Evolutionary conservation across 495 filamentous ascomycete species (phyloP).

Genomic region (Delitschia confertaspora): DNA sequence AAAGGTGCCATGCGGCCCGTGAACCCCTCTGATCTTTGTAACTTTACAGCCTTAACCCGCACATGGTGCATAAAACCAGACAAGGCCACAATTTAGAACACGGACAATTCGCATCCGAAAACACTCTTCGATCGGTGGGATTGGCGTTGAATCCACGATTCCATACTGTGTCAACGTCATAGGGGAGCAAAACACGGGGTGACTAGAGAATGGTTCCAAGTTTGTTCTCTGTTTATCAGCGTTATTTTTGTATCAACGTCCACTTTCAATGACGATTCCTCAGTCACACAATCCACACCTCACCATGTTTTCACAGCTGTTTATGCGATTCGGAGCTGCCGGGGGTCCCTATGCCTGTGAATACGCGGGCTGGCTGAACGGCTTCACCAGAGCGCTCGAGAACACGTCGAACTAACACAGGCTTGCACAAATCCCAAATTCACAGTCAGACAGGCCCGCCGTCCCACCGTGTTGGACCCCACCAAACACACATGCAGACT

Average conservation of each 20-base stretch:
- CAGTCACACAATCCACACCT: not conserved
- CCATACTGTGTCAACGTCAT: conserved; percentile 11
- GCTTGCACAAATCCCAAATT: conserved; percentile 18
- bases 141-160: conserved; percentile 1
- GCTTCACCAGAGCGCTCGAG: conserved; percentile 14
- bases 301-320: not conserved
- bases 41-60: conserved; percentile 17
- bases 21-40: conserved; percentile 12
- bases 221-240: no score
- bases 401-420: conserved; percentile 9
- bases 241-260: not conserved
- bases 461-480: conserved; percentile 16
- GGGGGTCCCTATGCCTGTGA: conserved; percentile 12
- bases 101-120: no score
- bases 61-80: conserved; percentile 21
- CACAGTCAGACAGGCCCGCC: no score
- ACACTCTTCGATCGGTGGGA: conserved; percentile 10
- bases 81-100: no score
- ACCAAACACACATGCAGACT: conserved; percentile 22
- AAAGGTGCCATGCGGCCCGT: conserved; percentile 19
- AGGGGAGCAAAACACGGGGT: not conserved
- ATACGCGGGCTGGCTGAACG: conserved; percentile 23
- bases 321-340: conserved; percentile 22
- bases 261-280: not conserved
- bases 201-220: no score